Percentiles rank a stretch among this genome's conserved stretches.
These are phyloP conservation scores for Singerocomus inundabilis DNA, from an alignment of 1,284 basidiomycete species.

Conservation along the genomic window DNA sequence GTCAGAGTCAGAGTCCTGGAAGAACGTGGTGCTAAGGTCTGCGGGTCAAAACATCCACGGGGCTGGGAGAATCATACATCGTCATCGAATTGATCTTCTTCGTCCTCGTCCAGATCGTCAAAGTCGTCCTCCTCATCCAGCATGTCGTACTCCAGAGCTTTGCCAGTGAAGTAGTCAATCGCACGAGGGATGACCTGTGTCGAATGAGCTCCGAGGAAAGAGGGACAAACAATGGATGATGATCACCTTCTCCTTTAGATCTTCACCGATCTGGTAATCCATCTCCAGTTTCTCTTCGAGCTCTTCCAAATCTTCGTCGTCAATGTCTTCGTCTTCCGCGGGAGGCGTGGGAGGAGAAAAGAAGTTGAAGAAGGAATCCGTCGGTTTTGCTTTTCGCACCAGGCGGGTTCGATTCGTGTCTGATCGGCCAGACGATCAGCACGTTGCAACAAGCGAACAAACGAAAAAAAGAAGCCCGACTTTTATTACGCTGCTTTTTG, in stretches of 20 bases:
- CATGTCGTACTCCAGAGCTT: constrained; percentile 88
- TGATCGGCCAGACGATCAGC: constrained; percentile 33
- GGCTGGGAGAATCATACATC: constrained; percentile 41
- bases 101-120: constrained; percentile 60
- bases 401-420: constrained; percentile 92
- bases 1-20: constrained; percentile 48
- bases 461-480: no score
- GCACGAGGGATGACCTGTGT: constrained; percentile 88
- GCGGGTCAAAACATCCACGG: constrained; percentile 18
- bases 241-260: constrained; percentile 96
- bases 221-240: constrained; percentile 8
- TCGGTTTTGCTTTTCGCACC: constrained; percentile 84
- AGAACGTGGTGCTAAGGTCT: constrained; percentile 24
- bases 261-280: constrained; percentile 98
- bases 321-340: constrained; percentile 69
- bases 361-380: constrained; percentile 97
- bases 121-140: constrained; percentile 72
- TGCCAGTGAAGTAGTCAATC: constrained; percentile 95
- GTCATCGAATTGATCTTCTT: constrained; percentile 57
- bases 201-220: constrained; percentile 9
- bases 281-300: constrained; percentile 93
- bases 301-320: constrained; percentile 86
- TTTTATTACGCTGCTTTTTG: constrained; percentile 99
- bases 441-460: no score
- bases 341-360: constrained; percentile 86